phyloP scores from a whole-genome alignment of 2,329 filamentous ascomycete species.

The Mollisiaceae sp. region DNA sequence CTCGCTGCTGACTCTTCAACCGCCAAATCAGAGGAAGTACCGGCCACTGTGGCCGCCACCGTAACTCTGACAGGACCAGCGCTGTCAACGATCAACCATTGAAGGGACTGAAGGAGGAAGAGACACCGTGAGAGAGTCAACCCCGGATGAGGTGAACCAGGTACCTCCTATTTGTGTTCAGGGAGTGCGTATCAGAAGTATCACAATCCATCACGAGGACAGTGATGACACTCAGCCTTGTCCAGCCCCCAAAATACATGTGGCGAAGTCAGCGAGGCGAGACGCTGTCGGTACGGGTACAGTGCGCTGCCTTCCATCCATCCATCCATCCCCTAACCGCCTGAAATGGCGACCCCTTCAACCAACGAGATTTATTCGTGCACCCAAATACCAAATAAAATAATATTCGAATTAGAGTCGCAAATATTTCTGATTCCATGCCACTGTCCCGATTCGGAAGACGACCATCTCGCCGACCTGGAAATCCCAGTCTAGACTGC shows the following conservation, averaged over 20 bases:
- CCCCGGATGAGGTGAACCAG: background rate
- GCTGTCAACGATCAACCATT: background rate
- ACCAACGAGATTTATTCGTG: background rate
- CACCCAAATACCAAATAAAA: background rate
- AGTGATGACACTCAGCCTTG: constrained; percentile 23
- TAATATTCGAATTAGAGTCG: background rate
- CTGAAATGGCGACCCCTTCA: background rate
- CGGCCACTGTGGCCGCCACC: background rate
- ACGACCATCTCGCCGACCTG: background rate
- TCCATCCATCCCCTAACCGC: constrained; percentile 4
- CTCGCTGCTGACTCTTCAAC: background rate
- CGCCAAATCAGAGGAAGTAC: background rate
- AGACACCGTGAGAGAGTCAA: background rate
- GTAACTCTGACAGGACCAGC: background rate
- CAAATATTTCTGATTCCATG: background rate
- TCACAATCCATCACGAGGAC: constrained; percentile 25
- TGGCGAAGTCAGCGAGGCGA: too few relatives aligned
- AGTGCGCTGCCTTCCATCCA: background rate
- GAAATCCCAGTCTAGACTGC: background rate
- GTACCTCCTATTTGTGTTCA: constrained; percentile 2
- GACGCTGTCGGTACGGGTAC: background rate
- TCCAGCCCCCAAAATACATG: constrained; percentile 10
- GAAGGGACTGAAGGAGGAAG: background rate
- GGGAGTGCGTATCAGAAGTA: constrained; percentile 6
- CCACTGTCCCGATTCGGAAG: background rate